Conservation (phyloP, 176 grass and related monocot genomes). For the Juncus inflexus region DNA sequence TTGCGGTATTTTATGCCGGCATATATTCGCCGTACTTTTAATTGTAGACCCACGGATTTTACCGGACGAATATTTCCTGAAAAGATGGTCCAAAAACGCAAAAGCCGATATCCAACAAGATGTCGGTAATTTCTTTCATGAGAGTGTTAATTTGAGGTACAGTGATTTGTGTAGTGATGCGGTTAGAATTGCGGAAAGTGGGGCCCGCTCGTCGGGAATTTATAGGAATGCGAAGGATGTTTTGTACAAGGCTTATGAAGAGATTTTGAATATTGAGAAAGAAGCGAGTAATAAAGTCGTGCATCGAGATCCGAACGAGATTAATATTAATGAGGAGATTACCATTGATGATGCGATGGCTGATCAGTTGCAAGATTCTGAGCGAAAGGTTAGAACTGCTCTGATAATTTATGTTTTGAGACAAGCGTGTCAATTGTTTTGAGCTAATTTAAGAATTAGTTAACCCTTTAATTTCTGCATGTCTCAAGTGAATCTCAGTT, state of each 20-base stretch:
- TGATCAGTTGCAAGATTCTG: conserved; percentile 65
- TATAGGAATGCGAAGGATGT: conserved; percentile 83
- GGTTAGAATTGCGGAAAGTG: conserved; percentile 67
- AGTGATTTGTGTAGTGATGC: conserved; percentile 65
- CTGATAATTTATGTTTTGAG: conserved; percentile 5
- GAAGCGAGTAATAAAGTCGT: conserved; percentile 35
- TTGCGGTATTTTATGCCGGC: conserved; percentile 81
- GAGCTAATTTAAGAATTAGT: conserved; percentile 8
- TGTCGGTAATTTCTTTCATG: conserved; percentile 27
- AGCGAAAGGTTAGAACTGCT: conserved; percentile 53
- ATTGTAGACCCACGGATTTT: conserved; percentile 63
- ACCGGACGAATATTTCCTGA: conserved; percentile 61
- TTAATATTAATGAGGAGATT: conserved; percentile 95
- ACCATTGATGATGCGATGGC: conserved; percentile 61
- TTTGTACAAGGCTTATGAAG: conserved; percentile 69
- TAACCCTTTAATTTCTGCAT: conserved; percentile 20
- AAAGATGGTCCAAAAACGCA: conserved; percentile 74
- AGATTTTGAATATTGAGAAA: conserved; percentile 71
- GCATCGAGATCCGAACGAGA: conserved; percentile 68
- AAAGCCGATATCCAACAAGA: conserved; percentile 53
- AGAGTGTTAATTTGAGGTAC: conserved; percentile 50
- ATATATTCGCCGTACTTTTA: conserved; percentile 81
- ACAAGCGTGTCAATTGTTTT: conserved; percentile 7
- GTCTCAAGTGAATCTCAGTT: neutral
- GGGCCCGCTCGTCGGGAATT: conserved; percentile 42